Evolutionary conservation across 768 basidiomycete species (phyloP).

Genomic region (Pulveroboletus sp.): DNA sequence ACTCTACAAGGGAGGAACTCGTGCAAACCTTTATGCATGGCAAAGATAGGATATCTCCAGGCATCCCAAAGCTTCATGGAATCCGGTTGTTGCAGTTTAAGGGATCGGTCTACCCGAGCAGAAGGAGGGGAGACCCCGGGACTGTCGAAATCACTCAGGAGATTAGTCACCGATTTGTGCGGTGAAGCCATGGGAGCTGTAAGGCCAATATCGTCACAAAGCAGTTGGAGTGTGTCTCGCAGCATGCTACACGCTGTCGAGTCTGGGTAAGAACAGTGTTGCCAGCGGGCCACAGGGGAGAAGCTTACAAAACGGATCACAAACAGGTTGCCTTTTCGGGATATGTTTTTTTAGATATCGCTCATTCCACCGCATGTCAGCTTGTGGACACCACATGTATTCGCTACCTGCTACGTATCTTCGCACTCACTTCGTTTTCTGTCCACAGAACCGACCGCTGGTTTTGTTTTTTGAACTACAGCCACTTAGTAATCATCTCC

Average conservation of each 20-base stretch:
- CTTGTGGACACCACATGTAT: neutral
- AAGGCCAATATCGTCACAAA: slow-evolving; percentile 11
- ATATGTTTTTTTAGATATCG: slow-evolving; percentile 14
- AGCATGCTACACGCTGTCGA: slow-evolving; percentile 16
- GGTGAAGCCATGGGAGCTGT: slow-evolving; percentile 15
- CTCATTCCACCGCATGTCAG: slow-evolving; percentile 2
- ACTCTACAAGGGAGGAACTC: neutral
- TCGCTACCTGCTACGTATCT: neutral
- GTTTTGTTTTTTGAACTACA: slow-evolving; percentile 4
- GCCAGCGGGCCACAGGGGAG: neutral
- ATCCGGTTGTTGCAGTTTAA: slow-evolving; percentile 54
- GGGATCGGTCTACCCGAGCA: slow-evolving; percentile 64
- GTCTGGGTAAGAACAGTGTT: neutral
- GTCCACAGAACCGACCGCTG: neutral
- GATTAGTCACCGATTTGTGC: slow-evolving; percentile 17
- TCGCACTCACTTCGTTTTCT: slow-evolving; percentile 6
- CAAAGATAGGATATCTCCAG: slow-evolving; percentile 69
- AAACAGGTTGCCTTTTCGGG: slow-evolving; percentile 18
- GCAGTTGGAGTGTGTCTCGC: slow-evolving; percentile 21
- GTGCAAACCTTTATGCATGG: slow-evolving; percentile 60
- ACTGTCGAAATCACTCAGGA: slow-evolving; percentile 55
- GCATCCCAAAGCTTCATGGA: slow-evolving; percentile 66
- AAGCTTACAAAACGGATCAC: neutral
- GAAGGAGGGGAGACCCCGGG: slow-evolving; percentile 73
- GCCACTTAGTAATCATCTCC: slow-evolving; percentile 70